Percentiles rank a stretch among this genome's conserved stretches.
These are phyloP conservation scores for Paraurostyla sp. DNA, from an alignment of 73 alveolate genomes.

Conservation along the genomic window DNA sequence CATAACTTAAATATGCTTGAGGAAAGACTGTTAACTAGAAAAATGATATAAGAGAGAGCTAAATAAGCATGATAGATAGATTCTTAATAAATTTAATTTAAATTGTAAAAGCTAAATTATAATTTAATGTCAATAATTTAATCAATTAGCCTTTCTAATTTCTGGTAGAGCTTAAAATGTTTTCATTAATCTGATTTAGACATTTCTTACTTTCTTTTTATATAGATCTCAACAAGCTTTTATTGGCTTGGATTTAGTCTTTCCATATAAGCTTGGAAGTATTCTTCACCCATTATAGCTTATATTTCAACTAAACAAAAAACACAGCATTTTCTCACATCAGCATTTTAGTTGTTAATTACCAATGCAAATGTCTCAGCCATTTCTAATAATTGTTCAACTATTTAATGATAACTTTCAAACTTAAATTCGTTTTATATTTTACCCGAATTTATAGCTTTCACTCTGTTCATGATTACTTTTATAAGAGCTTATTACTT, in stretches of 20 bases:
- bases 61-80: not conserved
- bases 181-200: not conserved
- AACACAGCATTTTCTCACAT: conserved; percentile 50
- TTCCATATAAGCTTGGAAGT: not conserved
- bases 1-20: conserved; percentile 4
- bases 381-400: not conserved
- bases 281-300: conserved; percentile 42
- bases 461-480: conserved; percentile 4
- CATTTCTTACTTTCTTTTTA: conserved; percentile 28
- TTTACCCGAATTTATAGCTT: not conserved
- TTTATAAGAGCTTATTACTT: conserved; percentile 31
- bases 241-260: conserved; percentile 51
- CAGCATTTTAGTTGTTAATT: conserved; percentile 46
- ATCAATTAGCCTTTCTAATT: not conserved
- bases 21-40: conserved; percentile 17
- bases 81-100: too few species aligned
- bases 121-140: not conserved
- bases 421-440: conserved; percentile 8
- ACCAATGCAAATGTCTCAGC: not conserved
- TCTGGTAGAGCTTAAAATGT: not conserved
- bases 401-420: conserved; percentile 45
- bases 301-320: conserved; percentile 54
- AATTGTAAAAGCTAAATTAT: not conserved
- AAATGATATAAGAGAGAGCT: not conserved
- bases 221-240: conserved; percentile 50